phyloP scores from a whole-genome alignment of 305 asterid genomes.

The Fraxinus xanthoxyloides region DNA sequence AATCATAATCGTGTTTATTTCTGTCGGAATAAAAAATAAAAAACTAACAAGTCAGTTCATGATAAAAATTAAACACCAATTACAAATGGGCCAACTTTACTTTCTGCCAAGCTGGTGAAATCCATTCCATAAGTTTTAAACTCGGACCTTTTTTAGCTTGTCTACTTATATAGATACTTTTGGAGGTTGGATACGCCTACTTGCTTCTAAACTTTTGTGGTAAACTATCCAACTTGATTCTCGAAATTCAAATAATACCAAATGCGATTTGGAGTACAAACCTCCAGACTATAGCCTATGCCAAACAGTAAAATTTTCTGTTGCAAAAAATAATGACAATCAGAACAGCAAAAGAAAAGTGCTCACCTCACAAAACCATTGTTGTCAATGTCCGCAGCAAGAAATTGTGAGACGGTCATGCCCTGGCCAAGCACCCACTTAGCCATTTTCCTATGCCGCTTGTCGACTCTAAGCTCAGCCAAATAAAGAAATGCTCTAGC shows the following conservation, averaged over 20 bases:
- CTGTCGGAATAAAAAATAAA: neutral
- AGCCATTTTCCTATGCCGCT: slow-evolving; percentile 78
- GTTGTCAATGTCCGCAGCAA: slow-evolving; percentile 90
- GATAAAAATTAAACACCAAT: neutral
- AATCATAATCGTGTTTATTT: no score
- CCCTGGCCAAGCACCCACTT: slow-evolving; percentile 88
- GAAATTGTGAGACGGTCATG: slow-evolving; percentile 87
- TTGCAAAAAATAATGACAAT: neutral
- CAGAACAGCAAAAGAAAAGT: slow-evolving; percentile 17
- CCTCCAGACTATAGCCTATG: neutral
- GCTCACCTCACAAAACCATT: slow-evolving; percentile 76
- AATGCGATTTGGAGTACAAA: neutral
- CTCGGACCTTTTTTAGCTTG: neutral
- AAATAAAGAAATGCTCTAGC: slow-evolving; percentile 95
- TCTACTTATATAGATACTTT: neutral
- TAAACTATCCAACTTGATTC: neutral
- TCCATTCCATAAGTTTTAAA: no score
- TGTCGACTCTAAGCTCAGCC: slow-evolving; percentile 92
- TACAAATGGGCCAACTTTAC: neutral
- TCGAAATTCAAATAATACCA: neutral
- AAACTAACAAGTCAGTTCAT: neutral
- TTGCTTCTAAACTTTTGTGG: neutral
- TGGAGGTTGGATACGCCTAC: neutral
- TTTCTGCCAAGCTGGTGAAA: neutral
- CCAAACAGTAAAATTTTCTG: neutral